Base-by-base conservation (phyloP, 1,284 basidiomycete species). In the Cryptococcus depauperatus region DNA sequence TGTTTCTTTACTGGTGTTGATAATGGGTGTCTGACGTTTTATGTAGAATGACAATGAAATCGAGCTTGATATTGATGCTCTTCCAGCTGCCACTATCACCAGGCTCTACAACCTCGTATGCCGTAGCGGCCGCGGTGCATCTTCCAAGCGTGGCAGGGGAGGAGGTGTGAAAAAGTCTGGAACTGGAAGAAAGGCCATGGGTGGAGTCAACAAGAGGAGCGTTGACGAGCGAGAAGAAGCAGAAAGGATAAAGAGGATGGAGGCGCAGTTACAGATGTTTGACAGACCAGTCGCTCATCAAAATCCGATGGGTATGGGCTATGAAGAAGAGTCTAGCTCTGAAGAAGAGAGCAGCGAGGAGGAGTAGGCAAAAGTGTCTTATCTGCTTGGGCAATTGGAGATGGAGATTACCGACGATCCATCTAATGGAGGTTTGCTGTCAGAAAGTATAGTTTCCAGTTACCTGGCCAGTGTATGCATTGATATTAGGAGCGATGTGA, bases 61-160 rank as follows among this genome's bases (percentile, higher is more conserved):
- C 60, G 91, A 96, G 71, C 79, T 96, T 37, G 92, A 96, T 71
- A 95, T 96, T 57, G 91, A 96, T 64, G 75, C 81, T 37, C 76
- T 96, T 29, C 89, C 91, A 41, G 75, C 84, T 4, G 71, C 78
- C 18, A 90, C 92, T 26, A 78, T 95, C 39, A 83, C 83, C 46
- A 87, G 88, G 71, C 77, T 96, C 23, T 96, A 95, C 76, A 91
- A 92, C 71, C 89, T 87, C 61, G 92, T 95, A 51, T 78, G 91
- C 51, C 79, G 85, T 8, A 64, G 66, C n/a, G 50, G 48, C 22
- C 40, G 52, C 32, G 41, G 48, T 16, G 55, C 25, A 30, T 14
- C 16, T 4, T 13, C 26, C 26, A 41, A 41, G 28, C 39, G 61
- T 26, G 23, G 26, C 5, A 59, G 61, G 39, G 46, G 51, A 16